phyloP scores from a whole-genome alignment of 345 rosid species.

The Pistacia vera region DNA sequence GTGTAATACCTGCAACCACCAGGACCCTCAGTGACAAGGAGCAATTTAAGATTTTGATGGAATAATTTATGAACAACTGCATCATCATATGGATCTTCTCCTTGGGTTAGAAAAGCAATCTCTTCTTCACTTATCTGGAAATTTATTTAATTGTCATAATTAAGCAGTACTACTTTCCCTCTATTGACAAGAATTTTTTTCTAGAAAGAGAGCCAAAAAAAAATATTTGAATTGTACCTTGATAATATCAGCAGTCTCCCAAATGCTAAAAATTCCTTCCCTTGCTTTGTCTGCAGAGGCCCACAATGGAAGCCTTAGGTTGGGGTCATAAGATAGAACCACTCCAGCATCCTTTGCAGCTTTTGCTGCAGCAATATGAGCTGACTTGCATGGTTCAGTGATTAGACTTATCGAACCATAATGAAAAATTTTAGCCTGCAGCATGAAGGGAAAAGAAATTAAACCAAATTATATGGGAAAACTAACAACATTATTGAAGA shows the following conservation, averaged over 20 bases:
- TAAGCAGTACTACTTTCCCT: neutral
- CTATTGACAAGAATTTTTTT: neutral
- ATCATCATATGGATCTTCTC: slow-evolving; percentile 94
- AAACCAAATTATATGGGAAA: neutral
- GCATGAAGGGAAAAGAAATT: slow-evolving; percentile 11
- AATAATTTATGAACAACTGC: slow-evolving; percentile 69
- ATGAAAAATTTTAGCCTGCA: slow-evolving; percentile 89
- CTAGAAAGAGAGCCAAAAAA: neutral
- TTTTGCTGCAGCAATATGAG: slow-evolving; percentile 89
- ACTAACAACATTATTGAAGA: neutral
- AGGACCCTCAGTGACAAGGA: slow-evolving; percentile 88
- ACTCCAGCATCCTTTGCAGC: slow-evolving; percentile 95
- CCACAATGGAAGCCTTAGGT: slow-evolving; percentile 96
- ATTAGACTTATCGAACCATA: slow-evolving; percentile 98
- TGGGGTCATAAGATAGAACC: slow-evolving; percentile 85
- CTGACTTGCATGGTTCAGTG: slow-evolving; percentile 94
- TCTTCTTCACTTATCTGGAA: slow-evolving; percentile 91
- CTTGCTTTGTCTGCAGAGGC: slow-evolving; percentile 82
- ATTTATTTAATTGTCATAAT: slow-evolving; percentile 10
- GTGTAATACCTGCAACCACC: slow-evolving; percentile 94
- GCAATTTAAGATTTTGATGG: slow-evolving; percentile 81
- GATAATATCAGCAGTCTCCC: slow-evolving; percentile 85
- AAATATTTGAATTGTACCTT: slow-evolving; percentile 42
- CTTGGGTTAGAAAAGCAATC: slow-evolving; percentile 75
- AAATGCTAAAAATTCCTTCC: slow-evolving; percentile 82